These are phyloP conservation scores for Lactarius sp. DNA, from an alignment of 768 basidiomycete species.

Conservation along the genomic window DNA sequence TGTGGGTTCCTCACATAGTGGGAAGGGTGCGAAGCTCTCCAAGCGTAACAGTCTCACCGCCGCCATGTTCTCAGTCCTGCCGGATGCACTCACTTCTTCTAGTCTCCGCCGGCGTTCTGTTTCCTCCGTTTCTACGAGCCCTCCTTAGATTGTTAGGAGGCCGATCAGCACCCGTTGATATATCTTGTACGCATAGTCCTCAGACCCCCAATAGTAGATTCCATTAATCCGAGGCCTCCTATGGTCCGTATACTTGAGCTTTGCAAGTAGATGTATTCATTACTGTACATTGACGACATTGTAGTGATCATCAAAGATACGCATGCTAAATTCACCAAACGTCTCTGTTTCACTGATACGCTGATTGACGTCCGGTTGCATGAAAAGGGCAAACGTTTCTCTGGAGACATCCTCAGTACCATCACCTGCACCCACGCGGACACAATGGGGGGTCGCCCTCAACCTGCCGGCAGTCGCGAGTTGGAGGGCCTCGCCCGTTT, in stretches of 20 bases:
- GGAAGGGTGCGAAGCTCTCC: constrained; percentile 12
- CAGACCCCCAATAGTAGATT: constrained; percentile 12
- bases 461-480: constrained; percentile 77
- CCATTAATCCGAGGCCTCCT: background rate
- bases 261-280: constrained; percentile 5
- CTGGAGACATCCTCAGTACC: constrained; percentile 53
- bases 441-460: constrained; percentile 92
- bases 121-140: constrained; percentile 20
- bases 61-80: constrained; percentile 25
- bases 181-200: background rate
- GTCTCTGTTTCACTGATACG: constrained; percentile 64
- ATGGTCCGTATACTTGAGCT: background rate
- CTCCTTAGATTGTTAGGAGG: background rate
- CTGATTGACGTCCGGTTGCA: constrained; percentile 84
- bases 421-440: constrained; percentile 58
- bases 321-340: constrained; percentile 88
- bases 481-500: constrained; percentile 94
- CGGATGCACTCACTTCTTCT: constrained; percentile 23
- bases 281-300: constrained; percentile 29
- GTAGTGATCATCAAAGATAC: constrained; percentile 65
- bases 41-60: constrained; percentile 44
- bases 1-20: constrained; percentile 38
- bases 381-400: constrained; percentile 87
- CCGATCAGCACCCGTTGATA: background rate
- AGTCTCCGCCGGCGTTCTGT: constrained; percentile 20